These are phyloP conservation scores for Fusarium newnesense DNA, from an alignment of 2,329 filamentous ascomycete genomes.

Conservation along the genomic window DNA sequence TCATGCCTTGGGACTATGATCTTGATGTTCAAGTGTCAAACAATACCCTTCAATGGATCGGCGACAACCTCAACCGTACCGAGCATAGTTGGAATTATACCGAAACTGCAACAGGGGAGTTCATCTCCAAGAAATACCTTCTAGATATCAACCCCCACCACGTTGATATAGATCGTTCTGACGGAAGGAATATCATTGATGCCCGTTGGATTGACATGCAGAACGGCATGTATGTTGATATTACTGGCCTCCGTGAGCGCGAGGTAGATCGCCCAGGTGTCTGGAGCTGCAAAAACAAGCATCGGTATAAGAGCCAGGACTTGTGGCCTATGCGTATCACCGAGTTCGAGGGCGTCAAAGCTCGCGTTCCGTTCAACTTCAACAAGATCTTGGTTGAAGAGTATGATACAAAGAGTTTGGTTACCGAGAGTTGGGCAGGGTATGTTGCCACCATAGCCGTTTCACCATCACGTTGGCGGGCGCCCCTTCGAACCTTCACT, in stretches of 20 bases:
- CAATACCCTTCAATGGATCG: conserved; percentile 73
- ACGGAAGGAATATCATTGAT: conserved; percentile 84
- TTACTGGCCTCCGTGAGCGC: conserved; percentile 79
- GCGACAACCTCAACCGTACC: conserved; percentile 74
- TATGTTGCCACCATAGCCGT: conserved; percentile 53
- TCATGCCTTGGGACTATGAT: conserved; percentile 88
- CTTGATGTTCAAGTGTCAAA: conserved; percentile 82
- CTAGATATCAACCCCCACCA: conserved; percentile 82
- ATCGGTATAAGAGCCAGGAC: conserved; percentile 76
- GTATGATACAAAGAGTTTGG: conserved; percentile 71
- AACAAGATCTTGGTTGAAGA: conserved; percentile 73
- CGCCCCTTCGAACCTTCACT: neutral
- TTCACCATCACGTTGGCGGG: neutral
- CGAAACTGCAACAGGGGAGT: conserved; percentile 53
- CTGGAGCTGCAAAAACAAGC: conserved; percentile 84
- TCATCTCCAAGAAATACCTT: conserved; percentile 66
- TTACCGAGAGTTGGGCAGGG: conserved; percentile 70
- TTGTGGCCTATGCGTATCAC: conserved; percentile 80
- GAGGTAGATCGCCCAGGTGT: conserved; percentile 69
- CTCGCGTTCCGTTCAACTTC: conserved; percentile 75
- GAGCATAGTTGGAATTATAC: conserved; percentile 65
- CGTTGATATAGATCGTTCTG: conserved; percentile 67
- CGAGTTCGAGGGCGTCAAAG: conserved; percentile 78
- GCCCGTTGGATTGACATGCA: conserved; percentile 82
- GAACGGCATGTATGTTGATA: conserved; percentile 85